Percentiles rank a stretch among this genome's conserved stretches.
Conservation (phyloP, 331 rosid species). For the Prunus yedoensis region DNA sequence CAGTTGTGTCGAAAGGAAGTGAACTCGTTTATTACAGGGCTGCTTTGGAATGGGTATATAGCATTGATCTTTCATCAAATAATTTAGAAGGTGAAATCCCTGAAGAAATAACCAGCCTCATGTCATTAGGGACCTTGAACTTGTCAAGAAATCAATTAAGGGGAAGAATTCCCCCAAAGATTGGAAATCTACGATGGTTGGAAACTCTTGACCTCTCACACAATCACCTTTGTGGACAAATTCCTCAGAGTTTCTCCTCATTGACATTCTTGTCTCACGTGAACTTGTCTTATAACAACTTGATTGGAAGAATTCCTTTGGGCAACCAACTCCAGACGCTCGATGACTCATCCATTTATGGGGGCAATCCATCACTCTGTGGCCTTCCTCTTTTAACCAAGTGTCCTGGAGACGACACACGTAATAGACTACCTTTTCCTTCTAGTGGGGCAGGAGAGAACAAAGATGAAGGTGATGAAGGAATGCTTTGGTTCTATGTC, state of each 20-base stretch:
- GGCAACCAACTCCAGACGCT: conserved; percentile 9
- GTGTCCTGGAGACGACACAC: not conserved
- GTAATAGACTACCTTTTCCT: not conserved
- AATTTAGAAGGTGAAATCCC: conserved; percentile 19
- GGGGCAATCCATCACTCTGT: not conserved
- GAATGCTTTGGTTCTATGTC: conserved; percentile 2
- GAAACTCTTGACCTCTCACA: conserved; percentile 11
- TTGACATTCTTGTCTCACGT: not conserved
- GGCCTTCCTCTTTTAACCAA: not conserved
- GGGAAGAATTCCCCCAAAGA: conserved; percentile 10
- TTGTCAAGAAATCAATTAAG: conserved; percentile 19
- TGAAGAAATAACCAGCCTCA: conserved; percentile 1
- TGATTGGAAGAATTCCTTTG: not conserved
- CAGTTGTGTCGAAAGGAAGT: conserved; percentile 7
- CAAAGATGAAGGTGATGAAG: not conserved
- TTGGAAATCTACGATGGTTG: not conserved
- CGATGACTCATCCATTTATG: not conserved
- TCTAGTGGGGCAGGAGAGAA: not conserved
- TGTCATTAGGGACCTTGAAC: conserved; percentile 6
- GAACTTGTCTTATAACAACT: conserved; percentile 1
- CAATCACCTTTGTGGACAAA: not conserved
- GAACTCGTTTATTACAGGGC: not conserved
- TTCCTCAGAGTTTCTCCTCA: conserved; percentile 3
- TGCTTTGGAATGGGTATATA: not conserved
- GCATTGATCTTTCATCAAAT: conserved; percentile 21